A percentile compares a stretch with the other conserved stretches of the same genome.
phyloP scores from a whole-genome alignment of 805 yeast species.

The Candida hungchunana region DNA sequence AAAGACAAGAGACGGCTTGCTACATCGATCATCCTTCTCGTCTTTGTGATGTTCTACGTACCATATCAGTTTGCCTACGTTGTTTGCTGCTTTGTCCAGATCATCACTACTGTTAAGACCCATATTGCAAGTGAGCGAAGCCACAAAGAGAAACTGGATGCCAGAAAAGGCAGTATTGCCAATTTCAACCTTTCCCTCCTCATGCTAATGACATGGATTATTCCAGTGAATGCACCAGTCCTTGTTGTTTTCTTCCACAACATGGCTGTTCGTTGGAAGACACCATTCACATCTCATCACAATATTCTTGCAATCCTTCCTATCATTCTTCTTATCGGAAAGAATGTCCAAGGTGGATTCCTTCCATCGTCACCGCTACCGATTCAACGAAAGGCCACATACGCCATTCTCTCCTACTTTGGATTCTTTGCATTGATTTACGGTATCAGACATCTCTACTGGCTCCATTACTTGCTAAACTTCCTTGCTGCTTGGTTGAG shows the following conservation, averaged over 20 bases:
- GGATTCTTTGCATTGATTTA: conserved; percentile 60
- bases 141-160: conserved; percentile 17
- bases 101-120: conserved; percentile 43
- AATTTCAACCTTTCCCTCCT: conserved; percentile 63
- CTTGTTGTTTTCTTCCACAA: conserved; percentile 80
- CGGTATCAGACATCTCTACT: conserved; percentile 79
- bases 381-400: conserved; percentile 31
- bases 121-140: conserved; percentile 2
- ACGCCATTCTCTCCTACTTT: conserved; percentile 43
- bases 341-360: conserved; percentile 44
- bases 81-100: conserved; percentile 56
- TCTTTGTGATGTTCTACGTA: conserved; percentile 53
- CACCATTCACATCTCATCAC: conserved; percentile 85
- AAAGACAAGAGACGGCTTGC: conserved; percentile 16
- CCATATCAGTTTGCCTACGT: conserved; percentile 81
- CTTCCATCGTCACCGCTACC: conserved; percentile 35
- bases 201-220: conserved; percentile 67
- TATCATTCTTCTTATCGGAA: conserved; percentile 54
- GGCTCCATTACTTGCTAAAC: conserved; percentile 77
- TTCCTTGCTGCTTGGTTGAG: conserved; percentile 52
- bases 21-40: conserved; percentile 29
- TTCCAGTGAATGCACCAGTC: conserved; percentile 77
- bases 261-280: conserved; percentile 69
- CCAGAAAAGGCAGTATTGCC: conserved; percentile 31
- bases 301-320: conserved; percentile 77